Base-by-base conservation (phyloP, 305 asterid species). In the Plantago lanceolata region DNA sequence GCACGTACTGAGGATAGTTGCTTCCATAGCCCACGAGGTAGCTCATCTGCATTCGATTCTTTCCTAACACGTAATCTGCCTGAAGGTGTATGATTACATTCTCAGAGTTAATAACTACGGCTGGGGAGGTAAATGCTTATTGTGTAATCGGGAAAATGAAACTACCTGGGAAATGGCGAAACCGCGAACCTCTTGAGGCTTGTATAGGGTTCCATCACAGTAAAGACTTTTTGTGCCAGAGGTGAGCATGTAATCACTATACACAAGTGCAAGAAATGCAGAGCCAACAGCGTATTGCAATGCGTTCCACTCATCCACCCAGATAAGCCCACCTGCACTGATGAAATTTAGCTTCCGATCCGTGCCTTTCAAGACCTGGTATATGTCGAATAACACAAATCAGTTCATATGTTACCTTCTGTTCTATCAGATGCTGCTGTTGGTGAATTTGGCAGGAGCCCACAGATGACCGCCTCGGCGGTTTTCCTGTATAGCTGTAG, bases 211-310 rank as follows among this genome's bases (percentile, higher is more conserved):
- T 13, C 90, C 86, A 6, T 76, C 67, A 71, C 90, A 87, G 67
- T 82, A 87, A 31, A 87, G 19, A 63, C 55, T 69, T 62, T 69
- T 55, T 11, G 81, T 82, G 11, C 63, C 62, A 15, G 89, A 82
- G 58, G 81, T 66, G 56, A 79, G 70, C 95, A 87, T 82, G 44
- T 82, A 87, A 67, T 81, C 89, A 26, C 95, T 82, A 44, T 82
- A 87, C 59, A 87, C 60, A 26, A 81, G 81, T 14, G 92, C 82
- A 6, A 87, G 74, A 76, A 84, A 87, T 54, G 89, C 82, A 6
- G 95, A 80, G 57, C 85, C 87, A 33, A 79, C 72, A 2, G 92
- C 26, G 64, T 84, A 82, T 63, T 87, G 95, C 57, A 79, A 50
- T 48, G 72, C 49, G 63, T 82, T 72, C 89, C 92, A 84, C 61